Conservation (phyloP, 2,329 filamentous ascomycete genomes). For the Penicillium concentricum region DNA sequence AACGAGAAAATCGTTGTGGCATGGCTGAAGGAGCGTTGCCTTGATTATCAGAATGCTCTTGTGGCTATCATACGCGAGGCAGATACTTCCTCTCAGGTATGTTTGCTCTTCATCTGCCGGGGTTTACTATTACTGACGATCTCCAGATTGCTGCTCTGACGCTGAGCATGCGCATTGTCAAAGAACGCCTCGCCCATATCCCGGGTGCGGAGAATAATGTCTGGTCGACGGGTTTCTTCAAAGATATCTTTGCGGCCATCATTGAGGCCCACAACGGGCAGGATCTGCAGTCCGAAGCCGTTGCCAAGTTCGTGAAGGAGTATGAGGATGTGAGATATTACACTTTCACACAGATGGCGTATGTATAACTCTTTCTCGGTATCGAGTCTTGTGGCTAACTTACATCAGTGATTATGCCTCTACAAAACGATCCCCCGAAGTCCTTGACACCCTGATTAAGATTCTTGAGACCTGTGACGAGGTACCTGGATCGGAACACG, state of each 20-base stretch:
- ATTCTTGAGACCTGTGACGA: slow-evolving; percentile 58
- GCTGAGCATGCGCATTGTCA: slow-evolving; percentile 78
- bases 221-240: slow-evolving; percentile 73
- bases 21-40: slow-evolving; percentile 75
- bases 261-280: slow-evolving; percentile 58
- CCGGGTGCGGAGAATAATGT: slow-evolving; percentile 62
- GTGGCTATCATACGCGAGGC: slow-evolving; percentile 60
- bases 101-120: slow-evolving; percentile 8
- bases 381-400: slow-evolving; percentile 4
- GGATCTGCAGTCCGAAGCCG: slow-evolving; percentile 67
- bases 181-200: slow-evolving; percentile 69
- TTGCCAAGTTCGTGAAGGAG: slow-evolving; percentile 73
- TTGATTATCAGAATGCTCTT: slow-evolving; percentile 67
- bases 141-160: slow-evolving; percentile 67
- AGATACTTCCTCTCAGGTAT: slow-evolving; percentile 56
- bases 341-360: slow-evolving; percentile 73
- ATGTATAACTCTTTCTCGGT: slow-evolving; percentile 37
- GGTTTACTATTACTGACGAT: slow-evolving; percentile 11
- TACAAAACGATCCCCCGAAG: slow-evolving; percentile 25
- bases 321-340: slow-evolving; percentile 84
- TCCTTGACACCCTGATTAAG: slow-evolving; percentile 39
- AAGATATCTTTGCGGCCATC: slow-evolving; percentile 62
- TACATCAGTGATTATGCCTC: slow-evolving; percentile 37
- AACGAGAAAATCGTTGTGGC: slow-evolving; percentile 71
- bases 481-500: slow-evolving; percentile 54